These are phyloP conservation scores for Saccharomycopsis olivae DNA, from an alignment of 805 yeast genomes.

Conservation along the genomic window DNA sequence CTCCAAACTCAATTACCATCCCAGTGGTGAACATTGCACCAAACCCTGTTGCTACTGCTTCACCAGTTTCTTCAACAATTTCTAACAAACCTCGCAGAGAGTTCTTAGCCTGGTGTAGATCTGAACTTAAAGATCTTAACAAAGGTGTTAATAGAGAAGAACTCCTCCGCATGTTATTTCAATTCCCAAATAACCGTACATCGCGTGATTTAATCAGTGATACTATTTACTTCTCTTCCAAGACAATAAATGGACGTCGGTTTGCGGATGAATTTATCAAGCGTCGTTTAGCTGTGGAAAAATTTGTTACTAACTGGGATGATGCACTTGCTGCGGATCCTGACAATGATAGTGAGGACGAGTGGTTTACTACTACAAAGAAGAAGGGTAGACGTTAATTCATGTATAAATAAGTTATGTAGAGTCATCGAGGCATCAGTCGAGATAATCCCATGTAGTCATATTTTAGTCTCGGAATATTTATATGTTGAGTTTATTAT, in stretches of 20 bases:
- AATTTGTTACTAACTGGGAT: conserved; percentile 53
- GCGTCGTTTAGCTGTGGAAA: conserved; percentile 66
- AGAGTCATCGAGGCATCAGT: too few relatives aligned
- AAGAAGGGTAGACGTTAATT: conserved; percentile 8
- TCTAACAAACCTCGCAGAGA: conserved; percentile 42
- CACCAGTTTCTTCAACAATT: conserved; percentile 26
- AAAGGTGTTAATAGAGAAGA: conserved; percentile 70
- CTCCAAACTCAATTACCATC: too few relatives aligned
- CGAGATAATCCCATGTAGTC: too few relatives aligned
- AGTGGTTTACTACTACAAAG: conserved; percentile 27
- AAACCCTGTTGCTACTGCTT: conserved; percentile 8
- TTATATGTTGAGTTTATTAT: too few relatives aligned
- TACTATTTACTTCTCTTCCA: conserved; percentile 77
- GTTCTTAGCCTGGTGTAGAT: conserved; percentile 63
- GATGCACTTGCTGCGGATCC: conserved; percentile 45
- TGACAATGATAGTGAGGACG: conserved; percentile 37
- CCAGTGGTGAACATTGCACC: background rate
- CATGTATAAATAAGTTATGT: too few relatives aligned
- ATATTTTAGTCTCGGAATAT: too few relatives aligned
- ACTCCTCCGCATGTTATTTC: conserved; percentile 66
- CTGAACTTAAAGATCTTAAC: conserved; percentile 55
- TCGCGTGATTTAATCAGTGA: conserved; percentile 83
- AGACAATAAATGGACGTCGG: conserved; percentile 89
- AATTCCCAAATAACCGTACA: conserved; percentile 67
- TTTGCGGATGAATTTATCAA: conserved; percentile 85